Base-by-base conservation (phyloP, 2,329 filamentous ascomycete genomes). In the Arthrobotrys musiformis region DNA sequence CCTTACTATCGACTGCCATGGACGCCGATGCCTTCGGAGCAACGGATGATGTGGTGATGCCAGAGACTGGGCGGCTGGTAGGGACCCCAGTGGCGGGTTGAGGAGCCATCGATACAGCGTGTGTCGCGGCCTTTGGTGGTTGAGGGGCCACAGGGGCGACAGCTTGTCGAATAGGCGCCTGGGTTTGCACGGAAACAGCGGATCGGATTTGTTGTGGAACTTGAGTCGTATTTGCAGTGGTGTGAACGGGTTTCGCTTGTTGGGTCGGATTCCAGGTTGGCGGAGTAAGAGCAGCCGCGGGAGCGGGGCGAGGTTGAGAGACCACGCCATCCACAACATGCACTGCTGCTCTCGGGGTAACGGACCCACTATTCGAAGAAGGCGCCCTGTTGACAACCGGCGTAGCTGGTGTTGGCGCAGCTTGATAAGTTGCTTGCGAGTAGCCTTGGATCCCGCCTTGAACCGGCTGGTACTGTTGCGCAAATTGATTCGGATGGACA, bases 261-360 rank as follows among this genome's bases (percentile, higher is more conserved):
- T 77, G 66, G 2, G 73, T 33, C 7, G 73, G 73, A 61, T 77
- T 70, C 73, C 73, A 77, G 33, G 66, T 17, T 8, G 66, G 73
- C n/a, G 73, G 73, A 15, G 60, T 66, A 37, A 66, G 73, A 30
- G 66, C 60, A 9, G 26, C 48, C 19, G 73, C 48, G 19, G 64
- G 9, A 1, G 52, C 44, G 6, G 50, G 19, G 30, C 54, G 66
- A 6, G 52, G 58, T 56, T 52, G 62, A 46, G 28, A 24, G 4
- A 37, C 42, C 17, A 37, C 24, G 17, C 44, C 40, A 15, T 52
- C 19, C 17, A 40, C 37, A 50, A 42, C 17, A 35, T 35, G 33
- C n/a, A 42, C 40, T 6, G 50, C 33, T 1, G 54, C 54, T 15
- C 54, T 58, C 2, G 54, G 54, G 1, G 42, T 62, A 33, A 37